A percentile compares a stretch with the other conserved stretches of the same genome.
Evolutionary conservation across 208 protist species (phyloP).

Genomic region (Acanthamoeba sp.): DNA sequence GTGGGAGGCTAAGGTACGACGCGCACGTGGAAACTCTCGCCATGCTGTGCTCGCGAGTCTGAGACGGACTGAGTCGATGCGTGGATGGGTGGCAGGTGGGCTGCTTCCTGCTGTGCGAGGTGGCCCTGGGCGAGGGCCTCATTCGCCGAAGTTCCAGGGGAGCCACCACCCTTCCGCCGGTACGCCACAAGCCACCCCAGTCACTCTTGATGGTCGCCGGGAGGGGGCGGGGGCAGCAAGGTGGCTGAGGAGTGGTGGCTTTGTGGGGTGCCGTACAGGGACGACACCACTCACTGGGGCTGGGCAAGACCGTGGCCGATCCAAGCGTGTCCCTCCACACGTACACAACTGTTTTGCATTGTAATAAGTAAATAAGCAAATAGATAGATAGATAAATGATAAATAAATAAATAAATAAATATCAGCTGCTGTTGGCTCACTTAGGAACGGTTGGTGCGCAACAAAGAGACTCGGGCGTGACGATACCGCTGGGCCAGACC

Average conservation of each 20-base stretch:
- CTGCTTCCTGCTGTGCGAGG: constrained; percentile 29
- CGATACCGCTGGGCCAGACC: background rate
- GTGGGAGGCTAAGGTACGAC: background rate
- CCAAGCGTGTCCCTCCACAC: background rate
- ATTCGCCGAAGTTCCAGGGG: background rate
- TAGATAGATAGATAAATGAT: no score
- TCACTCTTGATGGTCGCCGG: no score
- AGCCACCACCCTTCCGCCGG: background rate
- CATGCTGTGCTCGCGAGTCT: no score
- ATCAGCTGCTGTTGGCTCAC: background rate
- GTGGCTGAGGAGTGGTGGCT: no score
- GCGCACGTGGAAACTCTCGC: background rate
- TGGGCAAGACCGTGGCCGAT: background rate
- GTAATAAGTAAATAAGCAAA: no score
- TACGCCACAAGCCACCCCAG: no score
- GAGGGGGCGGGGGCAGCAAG: no score
- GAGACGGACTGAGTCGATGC: no score
- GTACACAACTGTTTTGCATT: background rate
- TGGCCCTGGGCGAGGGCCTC: background rate
- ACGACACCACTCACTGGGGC: background rate
- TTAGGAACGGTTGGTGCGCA: no score
- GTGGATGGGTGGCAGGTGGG: background rate
- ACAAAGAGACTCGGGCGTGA: background rate
- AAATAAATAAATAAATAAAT: no score
- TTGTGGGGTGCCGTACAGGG: background rate